Base-by-base conservation (phyloP, 2,329 filamentous ascomycete species). In the Geosmithia morbida region DNA sequence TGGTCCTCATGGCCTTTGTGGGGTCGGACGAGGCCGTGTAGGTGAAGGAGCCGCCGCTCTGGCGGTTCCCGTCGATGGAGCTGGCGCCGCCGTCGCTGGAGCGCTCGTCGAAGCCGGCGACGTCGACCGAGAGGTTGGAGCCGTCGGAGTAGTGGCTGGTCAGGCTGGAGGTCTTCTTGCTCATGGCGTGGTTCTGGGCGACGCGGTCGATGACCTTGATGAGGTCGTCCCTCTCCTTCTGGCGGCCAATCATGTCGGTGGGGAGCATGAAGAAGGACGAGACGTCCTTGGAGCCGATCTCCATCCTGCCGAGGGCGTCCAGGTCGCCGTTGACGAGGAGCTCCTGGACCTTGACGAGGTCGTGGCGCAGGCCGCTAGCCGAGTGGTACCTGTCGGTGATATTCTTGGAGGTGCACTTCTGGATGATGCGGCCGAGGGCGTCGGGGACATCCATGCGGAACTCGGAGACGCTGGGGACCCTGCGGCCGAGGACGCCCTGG, bases 221-320 rank as follows among this genome's bases (percentile, higher is more conserved):
- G 8, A 96, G 76, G 39, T 76, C 75, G 44, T 81, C 71, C 41
- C 79, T 79, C 59, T 95, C 87, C 51, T 77, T 70, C 29, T 82
- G 72, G 37, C 89, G 78, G 3, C 90, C 90, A 53, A 95, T 85
- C 72, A 94, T 87, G 49, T 74, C 72, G 1, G 79, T 77, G 0
- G 90, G 90, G 18, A 96, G 73, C 54, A 88, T 84, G 64, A 96
- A 96, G 59, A 94, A 92, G 4, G 88, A 94, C 1, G 87, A 94
- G 0, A 95, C 80, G 61, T 97, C 90, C 49, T 81, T 86, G n/a
- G 81, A 78, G 13, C 79, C 89, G 50, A 94, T 81, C 52, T 77
- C 72, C 71, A 87, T 94, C 40, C 82, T 74, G 50, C 79, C 79
- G 47, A 96, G 68, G 1, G 81, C 79, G 46, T 77, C 67, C 51